A percentile compares a stretch with the other conserved stretches of the same genome.
phyloP scores from a whole-genome alignment of 257 asterid genomes.

The Rhazya stricta region DNA sequence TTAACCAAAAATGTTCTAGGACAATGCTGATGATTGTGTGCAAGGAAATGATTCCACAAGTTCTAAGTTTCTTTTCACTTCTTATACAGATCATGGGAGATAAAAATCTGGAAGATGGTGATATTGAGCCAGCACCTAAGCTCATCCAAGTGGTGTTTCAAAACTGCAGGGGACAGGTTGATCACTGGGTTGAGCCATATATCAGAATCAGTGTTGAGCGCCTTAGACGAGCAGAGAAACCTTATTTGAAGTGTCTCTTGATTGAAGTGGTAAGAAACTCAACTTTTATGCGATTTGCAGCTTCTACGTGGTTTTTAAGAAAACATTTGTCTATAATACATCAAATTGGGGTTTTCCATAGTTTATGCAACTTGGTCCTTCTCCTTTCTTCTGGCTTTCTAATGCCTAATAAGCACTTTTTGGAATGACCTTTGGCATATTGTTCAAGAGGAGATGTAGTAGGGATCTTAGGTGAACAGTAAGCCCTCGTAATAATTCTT shows the following conservation, averaged over 20 bases:
- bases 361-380: background rate
- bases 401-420: background rate
- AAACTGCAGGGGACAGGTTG: constrained; percentile 92
- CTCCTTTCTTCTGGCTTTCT: background rate
- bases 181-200: constrained; percentile 97
- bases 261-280: constrained; percentile 74
- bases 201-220: constrained; percentile 74
- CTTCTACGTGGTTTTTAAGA: background rate
- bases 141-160: constrained; percentile 89
- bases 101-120: constrained; percentile 85
- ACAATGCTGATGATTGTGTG: background rate
- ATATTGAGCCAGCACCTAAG: constrained; percentile 97
- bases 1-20: constrained; percentile 1
- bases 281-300: background rate
- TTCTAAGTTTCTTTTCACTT: constrained; percentile 14
- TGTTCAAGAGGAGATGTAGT: background rate
- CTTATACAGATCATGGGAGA: constrained; percentile 76
- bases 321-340: background rate
- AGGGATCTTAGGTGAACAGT: background rate
- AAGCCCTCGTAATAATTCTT: background rate
- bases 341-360: background rate
- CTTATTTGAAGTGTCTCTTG: constrained; percentile 73
- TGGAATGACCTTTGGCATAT: background rate
- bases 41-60: background rate
- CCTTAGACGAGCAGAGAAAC: constrained; percentile 66